Evolutionary conservation across 202 grass and related monocot genomes (phyloP).

Genomic region (Schoenoplectus tabernaemontani): DNA sequence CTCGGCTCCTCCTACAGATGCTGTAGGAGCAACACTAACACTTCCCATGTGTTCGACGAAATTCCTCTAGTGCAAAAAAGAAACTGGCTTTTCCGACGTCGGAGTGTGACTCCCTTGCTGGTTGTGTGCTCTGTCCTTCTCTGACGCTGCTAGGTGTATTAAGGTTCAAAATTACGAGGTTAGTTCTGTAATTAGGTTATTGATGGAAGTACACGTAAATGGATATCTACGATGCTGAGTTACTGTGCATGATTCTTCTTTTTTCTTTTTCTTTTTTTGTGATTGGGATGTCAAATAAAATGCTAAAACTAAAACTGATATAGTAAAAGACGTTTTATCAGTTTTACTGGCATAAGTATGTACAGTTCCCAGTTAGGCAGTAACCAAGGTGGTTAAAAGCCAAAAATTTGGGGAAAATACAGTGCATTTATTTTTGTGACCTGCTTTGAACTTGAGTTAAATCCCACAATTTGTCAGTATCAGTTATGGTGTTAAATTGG

Average conservation of each 20-base stretch:
- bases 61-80: neutral
- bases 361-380: neutral
- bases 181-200: neutral
- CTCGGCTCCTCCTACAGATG: neutral
- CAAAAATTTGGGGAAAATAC: neutral
- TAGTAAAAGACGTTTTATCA: neutral
- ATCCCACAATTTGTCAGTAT: neutral
- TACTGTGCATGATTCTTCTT: neutral
- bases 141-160: neutral
- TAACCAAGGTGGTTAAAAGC: neutral
- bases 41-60: constrained; percentile 18
- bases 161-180: neutral
- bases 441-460: neutral
- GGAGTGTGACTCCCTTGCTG: neutral
- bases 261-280: neutral
- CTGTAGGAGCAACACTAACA: neutral
- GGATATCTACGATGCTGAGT: neutral
- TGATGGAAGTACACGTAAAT: neutral
- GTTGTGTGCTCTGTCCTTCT: neutral
- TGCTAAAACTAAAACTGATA: neutral
- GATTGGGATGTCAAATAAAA: neutral
- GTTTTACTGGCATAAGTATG: neutral
- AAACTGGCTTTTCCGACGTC: neutral
- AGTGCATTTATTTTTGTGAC: neutral
- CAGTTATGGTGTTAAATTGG: neutral